Percentiles rank a stretch among this genome's conserved stretches.
Evolutionary conservation across 2,329 filamentous ascomycete genomes (phyloP).

Genomic region (Trichothecium sympodiale): DNA sequence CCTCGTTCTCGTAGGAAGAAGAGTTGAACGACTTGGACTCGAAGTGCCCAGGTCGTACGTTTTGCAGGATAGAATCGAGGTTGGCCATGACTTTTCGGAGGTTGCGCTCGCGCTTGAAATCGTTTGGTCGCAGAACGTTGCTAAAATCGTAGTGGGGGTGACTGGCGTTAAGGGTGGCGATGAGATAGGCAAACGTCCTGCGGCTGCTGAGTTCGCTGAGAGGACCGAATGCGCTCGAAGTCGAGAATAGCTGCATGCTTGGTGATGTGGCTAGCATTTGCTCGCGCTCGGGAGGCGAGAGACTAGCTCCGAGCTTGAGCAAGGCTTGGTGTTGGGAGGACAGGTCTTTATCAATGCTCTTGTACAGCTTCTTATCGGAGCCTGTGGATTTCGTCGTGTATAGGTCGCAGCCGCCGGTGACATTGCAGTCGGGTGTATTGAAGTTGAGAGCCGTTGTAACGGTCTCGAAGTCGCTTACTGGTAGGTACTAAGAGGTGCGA

Average conservation of each 20-base stretch:
- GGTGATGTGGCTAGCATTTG: slow-evolving; percentile 59
- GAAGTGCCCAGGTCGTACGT: slow-evolving; percentile 53
- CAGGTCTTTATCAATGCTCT: slow-evolving; percentile 83
- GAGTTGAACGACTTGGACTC: slow-evolving; percentile 28
- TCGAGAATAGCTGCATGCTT: slow-evolving; percentile 48
- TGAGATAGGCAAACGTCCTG: slow-evolving; percentile 88
- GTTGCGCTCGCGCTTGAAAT: slow-evolving; percentile 79
- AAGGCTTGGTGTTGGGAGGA: slow-evolving; percentile 86
- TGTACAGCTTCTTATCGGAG: slow-evolving; percentile 93
- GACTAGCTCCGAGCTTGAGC: slow-evolving; percentile 71
- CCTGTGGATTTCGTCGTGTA: slow-evolving; percentile 97
- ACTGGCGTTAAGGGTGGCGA: slow-evolving; percentile 90
- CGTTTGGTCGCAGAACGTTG: slow-evolving; percentile 74
- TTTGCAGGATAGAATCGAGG: slow-evolving; percentile 79
- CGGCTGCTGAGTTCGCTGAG: slow-evolving; percentile 81
- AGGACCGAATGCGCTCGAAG: slow-evolving; percentile 84
- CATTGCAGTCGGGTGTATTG: slow-evolving; percentile 83
- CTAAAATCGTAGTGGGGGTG: slow-evolving; percentile 93
- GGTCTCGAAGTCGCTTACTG: slow-evolving; percentile 80
- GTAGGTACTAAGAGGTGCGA: slow-evolving; percentile 59
- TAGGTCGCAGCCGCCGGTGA: slow-evolving; percentile 87
- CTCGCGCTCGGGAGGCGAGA: slow-evolving; percentile 72
- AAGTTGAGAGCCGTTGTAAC: slow-evolving; percentile 92
- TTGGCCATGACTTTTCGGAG: slow-evolving; percentile 74
- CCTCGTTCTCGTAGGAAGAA: slow-evolving; percentile 29